Base-by-base conservation (phyloP, 2,329 filamentous ascomycete species). In the Stachybotrys echinatus region DNA sequence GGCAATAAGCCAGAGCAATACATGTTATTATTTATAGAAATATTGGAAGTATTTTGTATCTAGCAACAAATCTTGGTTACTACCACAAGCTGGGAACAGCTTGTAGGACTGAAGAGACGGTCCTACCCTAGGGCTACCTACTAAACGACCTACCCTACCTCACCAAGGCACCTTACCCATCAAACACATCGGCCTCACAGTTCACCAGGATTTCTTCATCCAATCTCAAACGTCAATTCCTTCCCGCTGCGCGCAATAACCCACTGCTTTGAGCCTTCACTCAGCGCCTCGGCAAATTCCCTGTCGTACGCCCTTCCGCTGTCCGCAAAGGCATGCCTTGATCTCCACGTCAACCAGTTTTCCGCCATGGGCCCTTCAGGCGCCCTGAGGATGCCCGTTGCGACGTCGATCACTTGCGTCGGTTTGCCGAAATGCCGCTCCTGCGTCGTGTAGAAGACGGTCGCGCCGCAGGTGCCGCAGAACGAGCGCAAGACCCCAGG, bases 321-420 rank as follows among this genome's bases (percentile, higher is more conserved):
- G 7, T 65, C 61, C 6, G 53, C 48, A 57, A 61, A 69, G 1
- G 61, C 65, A 10, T 71, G 23, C 50, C 63, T 61, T 19, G 70
- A 66, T 47, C 71, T 61, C 75, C 75, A 78, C 1, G 66, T 70
- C 18, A 78, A 51, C 75, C 75, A 77, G 7, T 66, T 61, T 53
- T 74, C 67, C 0, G 73, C 73, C 61, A 70, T 64, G 3, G 64
- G 55, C 1, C 74, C 74, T 49, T 73, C 73, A 0, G 71, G 70
- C 4, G 72, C 72, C 49, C 73, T 62, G 48, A 79, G 51, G 2
- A 77, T 58, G 2, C 74, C 74, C 2, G 68, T 66, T 1, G 74
- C 68, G 3, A 78, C 50, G 44, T 75, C 70, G 1, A 75, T 61
- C 10, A 77, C 50, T 39, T 65, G 61, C 50, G 62, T 58, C 21